A percentile compares a stretch with the other conserved stretches of the same genome.
Conservation (phyloP, 306 rosid species). For the barrel medic (Medicago truncatula) region DNA sequence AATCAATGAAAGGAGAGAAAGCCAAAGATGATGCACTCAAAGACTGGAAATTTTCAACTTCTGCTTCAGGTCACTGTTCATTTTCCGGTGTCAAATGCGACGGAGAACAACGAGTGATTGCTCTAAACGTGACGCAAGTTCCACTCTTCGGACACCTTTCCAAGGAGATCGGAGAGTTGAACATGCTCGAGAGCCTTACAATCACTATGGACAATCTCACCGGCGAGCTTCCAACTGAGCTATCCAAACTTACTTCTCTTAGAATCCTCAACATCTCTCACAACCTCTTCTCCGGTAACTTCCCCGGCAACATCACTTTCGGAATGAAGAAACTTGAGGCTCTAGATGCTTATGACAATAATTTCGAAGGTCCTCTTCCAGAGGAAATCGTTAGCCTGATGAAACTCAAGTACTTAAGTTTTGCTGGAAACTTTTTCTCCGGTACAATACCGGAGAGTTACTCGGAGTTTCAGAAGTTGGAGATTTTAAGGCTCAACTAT, state of each 20-base stretch:
- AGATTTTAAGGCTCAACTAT: conserved; percentile 51
- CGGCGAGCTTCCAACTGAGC: conserved; percentile 58
- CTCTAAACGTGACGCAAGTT: conserved; percentile 52
- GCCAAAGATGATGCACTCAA: conserved; percentile 49
- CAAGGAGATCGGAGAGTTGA: conserved; percentile 68
- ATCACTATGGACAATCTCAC: conserved; percentile 59
- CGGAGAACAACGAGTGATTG: conserved; percentile 43
- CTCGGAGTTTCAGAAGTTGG: conserved; percentile 67
- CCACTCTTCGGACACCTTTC: conserved; percentile 60
- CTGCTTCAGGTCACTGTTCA: conserved; percentile 56
- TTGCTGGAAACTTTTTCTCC: conserved; percentile 71
- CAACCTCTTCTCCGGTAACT: conserved; percentile 54
- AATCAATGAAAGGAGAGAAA: conserved; percentile 50
- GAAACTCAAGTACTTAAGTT: conserved; percentile 57
- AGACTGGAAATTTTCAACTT: conserved; percentile 57
- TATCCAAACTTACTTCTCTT: conserved; percentile 66
- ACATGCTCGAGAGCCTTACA: conserved; percentile 60
- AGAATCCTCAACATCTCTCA: conserved; percentile 65
- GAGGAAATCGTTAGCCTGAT: conserved; percentile 52
- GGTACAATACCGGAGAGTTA: conserved; percentile 68
- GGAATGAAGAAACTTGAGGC: conserved; percentile 57
- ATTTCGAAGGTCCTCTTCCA: conserved; percentile 61
- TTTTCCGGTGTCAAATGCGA: conserved; percentile 73
- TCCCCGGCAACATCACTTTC: conserved; percentile 52
- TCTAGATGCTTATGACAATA: conserved; percentile 75